A percentile compares a stretch with the other conserved stretches of the same genome.
Conservation (phyloP, 257 asterid genomes). For the Gentiana macrophylla region DNA sequence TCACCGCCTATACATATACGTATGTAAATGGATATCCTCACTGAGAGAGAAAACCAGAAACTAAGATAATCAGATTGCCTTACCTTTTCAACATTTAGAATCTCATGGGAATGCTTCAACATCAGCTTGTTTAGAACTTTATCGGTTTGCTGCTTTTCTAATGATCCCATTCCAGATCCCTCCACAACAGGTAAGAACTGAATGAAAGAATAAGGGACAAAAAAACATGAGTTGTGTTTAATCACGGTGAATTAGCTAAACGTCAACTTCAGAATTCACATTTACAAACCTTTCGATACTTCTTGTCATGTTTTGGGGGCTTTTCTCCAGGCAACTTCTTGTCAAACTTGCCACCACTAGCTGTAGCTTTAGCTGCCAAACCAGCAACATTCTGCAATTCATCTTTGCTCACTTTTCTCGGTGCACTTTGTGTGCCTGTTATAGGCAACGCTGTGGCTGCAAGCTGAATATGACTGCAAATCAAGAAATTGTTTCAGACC, state of each 20-base stretch:
- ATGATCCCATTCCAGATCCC: constrained; percentile 89
- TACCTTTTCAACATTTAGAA: constrained; percentile 88
- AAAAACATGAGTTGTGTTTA: not conserved
- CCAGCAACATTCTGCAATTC: constrained; percentile 92
- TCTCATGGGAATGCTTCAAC: constrained; percentile 66
- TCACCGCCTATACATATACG: constrained; percentile 54
- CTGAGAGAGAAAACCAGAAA: too few relatives aligned
- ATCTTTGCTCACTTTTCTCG: constrained; percentile 63
- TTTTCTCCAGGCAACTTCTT: constrained; percentile 89
- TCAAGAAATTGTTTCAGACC: constrained; percentile 4
- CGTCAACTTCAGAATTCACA: constrained; percentile 3
- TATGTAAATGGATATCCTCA: constrained; percentile 2
- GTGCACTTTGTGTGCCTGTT: constrained; percentile 63
- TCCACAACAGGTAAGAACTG: constrained; percentile 86
- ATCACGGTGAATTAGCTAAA: not conserved
- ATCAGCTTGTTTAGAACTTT: constrained; percentile 68
- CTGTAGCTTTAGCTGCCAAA: constrained; percentile 86
- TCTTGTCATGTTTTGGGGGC: constrained; percentile 84
- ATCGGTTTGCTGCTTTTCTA: constrained; percentile 80
- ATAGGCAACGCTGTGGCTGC: constrained; percentile 88
- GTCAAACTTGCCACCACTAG: constrained; percentile 98
- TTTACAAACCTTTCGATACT: constrained; percentile 64
- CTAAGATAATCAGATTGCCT: too few relatives aligned
- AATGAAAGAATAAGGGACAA: constrained; percentile 2
- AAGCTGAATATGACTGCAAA: constrained; percentile 79